These are phyloP conservation scores for Zoysia pacifica DNA, from an alignment of 176 grass and related monocot genomes.

Conservation along the genomic window DNA sequence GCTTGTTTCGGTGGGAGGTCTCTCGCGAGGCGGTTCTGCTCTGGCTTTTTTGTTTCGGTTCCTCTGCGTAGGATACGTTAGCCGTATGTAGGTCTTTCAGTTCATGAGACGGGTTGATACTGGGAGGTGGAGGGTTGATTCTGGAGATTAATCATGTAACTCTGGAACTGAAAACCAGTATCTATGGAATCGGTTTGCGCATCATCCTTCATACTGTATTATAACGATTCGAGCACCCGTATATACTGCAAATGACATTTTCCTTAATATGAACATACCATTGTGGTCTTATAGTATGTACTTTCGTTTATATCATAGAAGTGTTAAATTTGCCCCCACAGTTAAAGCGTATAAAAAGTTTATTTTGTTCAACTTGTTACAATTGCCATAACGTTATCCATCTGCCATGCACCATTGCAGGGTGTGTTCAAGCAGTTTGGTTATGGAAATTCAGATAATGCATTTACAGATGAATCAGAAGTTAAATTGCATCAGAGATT, in stretches of 20 bases:
- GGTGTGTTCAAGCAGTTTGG: conserved; percentile 85
- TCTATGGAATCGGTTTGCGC: too few species aligned
- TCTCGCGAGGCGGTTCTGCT: neutral
- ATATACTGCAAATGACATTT: too few species aligned
- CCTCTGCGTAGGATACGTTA: neutral
- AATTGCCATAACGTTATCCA: neutral
- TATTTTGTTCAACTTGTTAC: neutral
- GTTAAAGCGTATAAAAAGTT: neutral
- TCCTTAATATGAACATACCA: too few species aligned
- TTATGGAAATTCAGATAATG: conserved; percentile 70
- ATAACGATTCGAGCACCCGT: too few species aligned
- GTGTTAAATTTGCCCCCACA: neutral
- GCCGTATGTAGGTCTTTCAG: neutral
- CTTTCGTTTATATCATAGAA: neutral
- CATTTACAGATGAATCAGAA: conserved; percentile 73
- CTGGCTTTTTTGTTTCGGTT: neutral
- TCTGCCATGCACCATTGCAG: conserved; percentile 38
- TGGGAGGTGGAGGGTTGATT: neutral
- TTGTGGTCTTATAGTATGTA: too few species aligned
- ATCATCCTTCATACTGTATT: too few species aligned
- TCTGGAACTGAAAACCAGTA: too few species aligned
- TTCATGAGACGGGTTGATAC: neutral
- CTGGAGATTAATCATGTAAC: too few species aligned
- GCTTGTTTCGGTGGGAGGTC: neutral
- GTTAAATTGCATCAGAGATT: conserved; percentile 79